phyloP scores from a whole-genome alignment of 2,329 filamentous ascomycete genomes.

The Alternaria triticina region DNA sequence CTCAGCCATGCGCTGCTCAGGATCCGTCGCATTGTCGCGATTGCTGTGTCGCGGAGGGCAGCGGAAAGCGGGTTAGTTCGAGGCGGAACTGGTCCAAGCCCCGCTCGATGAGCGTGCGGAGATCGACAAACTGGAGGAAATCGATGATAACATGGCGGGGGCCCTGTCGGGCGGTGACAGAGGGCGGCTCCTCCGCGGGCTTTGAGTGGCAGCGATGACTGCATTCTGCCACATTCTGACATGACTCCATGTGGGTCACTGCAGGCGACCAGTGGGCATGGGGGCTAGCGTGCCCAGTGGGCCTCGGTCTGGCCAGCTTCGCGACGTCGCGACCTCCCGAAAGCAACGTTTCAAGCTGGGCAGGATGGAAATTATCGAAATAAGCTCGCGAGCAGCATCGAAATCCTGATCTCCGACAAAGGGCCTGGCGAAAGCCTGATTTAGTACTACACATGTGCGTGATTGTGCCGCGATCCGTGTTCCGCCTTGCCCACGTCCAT shows the following conservation, averaged over 20 bases:
- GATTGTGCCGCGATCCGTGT: not conserved
- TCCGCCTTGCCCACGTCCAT: not conserved
- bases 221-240: constrained; percentile 37
- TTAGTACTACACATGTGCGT: not conserved
- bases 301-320: constrained; percentile 26
- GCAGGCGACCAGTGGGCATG: constrained; percentile 23
- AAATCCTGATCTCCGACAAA: constrained; percentile 4
- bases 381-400: constrained; percentile 4
- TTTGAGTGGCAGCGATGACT: constrained; percentile 21
- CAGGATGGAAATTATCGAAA: constrained; percentile 9
- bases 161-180: constrained; percentile 28
- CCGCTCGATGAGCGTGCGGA: constrained; percentile 14
- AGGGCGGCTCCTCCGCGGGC: not conserved
- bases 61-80: constrained; percentile 22
- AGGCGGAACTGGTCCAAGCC: constrained; percentile 17
- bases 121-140: constrained; percentile 36
- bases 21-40: constrained; percentile 22
- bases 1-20: constrained; percentile 9
- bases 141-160: constrained; percentile 26
- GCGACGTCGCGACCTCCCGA: constrained; percentile 10
- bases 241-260: constrained; percentile 32
- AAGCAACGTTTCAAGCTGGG: constrained; percentile 28
- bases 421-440: not conserved
- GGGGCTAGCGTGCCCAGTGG: constrained; percentile 23
- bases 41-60: constrained; percentile 16